These are phyloP conservation scores for Podila minutissima DNA, from an alignment of 192 early-diverging fungal genomes.

Conservation along the genomic window DNA sequence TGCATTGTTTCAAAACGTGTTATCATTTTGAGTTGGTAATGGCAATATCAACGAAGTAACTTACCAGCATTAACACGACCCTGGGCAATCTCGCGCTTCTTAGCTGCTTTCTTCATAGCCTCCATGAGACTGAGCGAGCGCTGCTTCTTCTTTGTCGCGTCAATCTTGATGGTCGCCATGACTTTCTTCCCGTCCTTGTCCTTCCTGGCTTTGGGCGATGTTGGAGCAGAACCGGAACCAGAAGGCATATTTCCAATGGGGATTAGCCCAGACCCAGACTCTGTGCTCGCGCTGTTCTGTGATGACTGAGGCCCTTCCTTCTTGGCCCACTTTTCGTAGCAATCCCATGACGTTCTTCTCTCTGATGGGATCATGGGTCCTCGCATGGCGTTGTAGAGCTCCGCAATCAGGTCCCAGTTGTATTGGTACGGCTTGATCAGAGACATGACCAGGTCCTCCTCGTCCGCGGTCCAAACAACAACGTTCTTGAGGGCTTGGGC, in stretches of 20 bases:
- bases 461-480: constrained; percentile 61
- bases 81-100: constrained; percentile 62
- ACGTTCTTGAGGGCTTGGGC: constrained; percentile 25
- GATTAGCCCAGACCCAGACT: constrained; percentile 26
- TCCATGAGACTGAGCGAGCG: constrained; percentile 67
- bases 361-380: constrained; percentile 58
- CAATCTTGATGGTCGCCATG: constrained; percentile 47
- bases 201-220: constrained; percentile 43
- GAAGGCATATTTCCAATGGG: constrained; percentile 30
- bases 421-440: constrained; percentile 64
- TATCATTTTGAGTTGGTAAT: not conserved
- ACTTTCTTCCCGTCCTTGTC: constrained; percentile 52
- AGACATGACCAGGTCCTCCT: constrained; percentile 63
- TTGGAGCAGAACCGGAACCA: constrained; percentile 17
- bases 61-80: constrained; percentile 42
- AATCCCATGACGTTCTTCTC: constrained; percentile 71
- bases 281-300: not conserved
- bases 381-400: constrained; percentile 63
- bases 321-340: constrained; percentile 67
- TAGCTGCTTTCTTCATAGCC: constrained; percentile 67
- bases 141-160: constrained; percentile 53
- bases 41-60: not conserved
- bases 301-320: constrained; percentile 51
- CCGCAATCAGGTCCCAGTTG: constrained; percentile 78
- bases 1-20: no score